Base-by-base conservation (phyloP, 2,329 filamentous ascomycete species). In the Phyllosticta citrichinensis region DNA sequence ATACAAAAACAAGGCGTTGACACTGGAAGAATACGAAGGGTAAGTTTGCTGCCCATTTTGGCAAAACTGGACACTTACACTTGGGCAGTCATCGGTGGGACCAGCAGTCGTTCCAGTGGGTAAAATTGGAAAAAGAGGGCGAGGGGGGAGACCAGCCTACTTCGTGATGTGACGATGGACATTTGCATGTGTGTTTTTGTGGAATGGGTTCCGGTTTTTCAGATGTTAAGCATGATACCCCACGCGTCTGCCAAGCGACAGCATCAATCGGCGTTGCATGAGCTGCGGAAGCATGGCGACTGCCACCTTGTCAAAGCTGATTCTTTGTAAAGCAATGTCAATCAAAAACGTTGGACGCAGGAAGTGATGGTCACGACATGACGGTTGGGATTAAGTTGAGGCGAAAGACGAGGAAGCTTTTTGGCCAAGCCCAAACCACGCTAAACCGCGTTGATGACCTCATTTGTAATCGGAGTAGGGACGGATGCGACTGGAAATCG, bases 1-100 rank as follows among this genome's bases (percentile, higher is more conserved):
- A 74, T 90, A 90, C 66, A 79, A 81, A 30, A 71, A 76, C n/a
- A 83, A 80, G 73, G 82, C 83, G 25, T 70, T 89, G 61, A 80
- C 82, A 0, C 75, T 76, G 2, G 87, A 86, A 1, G 76, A 83
- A 59, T 87, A 81, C 75, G 75, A 82, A 68, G 82, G 81, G 85
- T 88, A 73, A 71, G 84, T 78, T 30, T 30, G 12, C 64, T 58
- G 59, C 24, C 6, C 14, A 6, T 55, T 22, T 56, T 4, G 40
- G 56, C 57, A 20, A 3, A 40, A 5, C 10, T 1, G 53, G 25
- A 10, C 9, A 11, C 33, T 30, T 4, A 47, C 24, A 57, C 2
- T 52, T 58, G 12, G 58, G 22, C 62, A 87, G 85, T 22, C 86
- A 88, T 69, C 73, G 71, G 35, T 88, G 85, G 85, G 73, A 82